Base-by-base conservation (phyloP, 1,139 yeast genomes). In the Suhomyces atakaporum region DNA sequence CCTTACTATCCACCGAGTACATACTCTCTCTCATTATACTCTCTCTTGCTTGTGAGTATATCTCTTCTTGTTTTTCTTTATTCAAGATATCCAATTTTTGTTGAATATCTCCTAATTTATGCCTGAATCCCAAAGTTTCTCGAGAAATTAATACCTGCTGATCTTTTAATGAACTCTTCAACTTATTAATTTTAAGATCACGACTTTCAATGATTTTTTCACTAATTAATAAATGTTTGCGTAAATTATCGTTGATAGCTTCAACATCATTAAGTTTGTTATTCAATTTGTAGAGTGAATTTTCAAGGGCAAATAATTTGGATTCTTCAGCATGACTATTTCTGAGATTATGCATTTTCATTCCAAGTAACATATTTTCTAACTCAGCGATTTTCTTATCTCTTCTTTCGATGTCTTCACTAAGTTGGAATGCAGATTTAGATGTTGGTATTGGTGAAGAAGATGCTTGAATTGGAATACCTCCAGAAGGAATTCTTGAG, bases 201-300 rank as follows among this genome's bases (percentile, higher is more conserved):
- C 89, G 70, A 18, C 79, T 68, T 16, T 75, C 81, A 22, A 83
- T 72, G 35, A 84, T 71, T 49, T 77, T 74, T 43, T 79, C 79
- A 31, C 81, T 71, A 11, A 80, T 68, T 18, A 72, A 66, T 21
- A 57, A 43, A 33, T 70, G 75, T 37, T 66, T 68, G 11, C 71
- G 53, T n/a, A 69, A 50, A 36, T 67, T 68, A 18, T 54, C 54
- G 42, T 64, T 69, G 38, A 66, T 62, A 29, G 63, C 49, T 36
- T 67, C 74, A 25, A 64, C 70, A 37, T 70, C 76, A 36, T 51
- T 59, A 29, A 71, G 51, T 46, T 69, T 70, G 39, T 61, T 65
- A 41, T 58, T 60, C 37, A 71, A 56, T 34, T 60, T 64, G 39
- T 57, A 61, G n/a, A 71, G 53, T 2, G 73, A 49, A 38, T 58